phyloP scores from a whole-genome alignment of 2,329 filamentous ascomycete species.

The Mycocentrospora acerina region DNA sequence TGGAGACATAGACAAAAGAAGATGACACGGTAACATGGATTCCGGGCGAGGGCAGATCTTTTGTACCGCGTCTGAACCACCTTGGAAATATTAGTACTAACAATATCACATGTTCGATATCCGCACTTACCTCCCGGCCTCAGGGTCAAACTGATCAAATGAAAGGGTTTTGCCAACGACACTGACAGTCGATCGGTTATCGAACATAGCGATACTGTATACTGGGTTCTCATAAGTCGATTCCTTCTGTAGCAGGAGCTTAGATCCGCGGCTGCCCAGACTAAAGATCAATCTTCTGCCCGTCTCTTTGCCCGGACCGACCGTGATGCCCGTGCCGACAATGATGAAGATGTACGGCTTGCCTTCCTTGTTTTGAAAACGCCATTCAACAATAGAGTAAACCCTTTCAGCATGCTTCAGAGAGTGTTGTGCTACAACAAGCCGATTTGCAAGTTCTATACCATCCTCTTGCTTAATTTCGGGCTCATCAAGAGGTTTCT shows the following conservation, averaged over 20 bases:
- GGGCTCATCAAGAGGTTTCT: slow-evolving; percentile 14
- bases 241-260: slow-evolving; percentile 53
- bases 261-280: slow-evolving; percentile 42
- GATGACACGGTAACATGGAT: slow-evolving; percentile 52
- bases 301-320: slow-evolving; percentile 16
- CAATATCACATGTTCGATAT: no score
- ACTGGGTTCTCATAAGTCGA: slow-evolving; percentile 33
- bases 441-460: slow-evolving; percentile 35
- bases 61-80: slow-evolving; percentile 44
- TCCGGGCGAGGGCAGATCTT: slow-evolving; percentile 51
- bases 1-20: slow-evolving; percentile 56
- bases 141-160: slow-evolving; percentile 32
- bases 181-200: slow-evolving; percentile 25
- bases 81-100: slow-evolving; percentile 24
- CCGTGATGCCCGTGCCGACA: slow-evolving; percentile 51
- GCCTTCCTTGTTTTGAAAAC: slow-evolving; percentile 54
- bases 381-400: slow-evolving; percentile 65
- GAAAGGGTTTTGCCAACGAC: slow-evolving; percentile 27
- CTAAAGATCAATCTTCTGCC: slow-evolving; percentile 36
- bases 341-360: slow-evolving; percentile 65
- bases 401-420: slow-evolving; percentile 62
- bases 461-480: slow-evolving; percentile 27
- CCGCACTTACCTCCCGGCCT: slow-evolving; percentile 21
- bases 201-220: slow-evolving; percentile 32
- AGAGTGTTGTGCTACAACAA: slow-evolving; percentile 55